These are phyloP conservation scores for Mycosphaerella arachidis DNA, from an alignment of 2,329 filamentous ascomycete species.

Conservation along the genomic window DNA sequence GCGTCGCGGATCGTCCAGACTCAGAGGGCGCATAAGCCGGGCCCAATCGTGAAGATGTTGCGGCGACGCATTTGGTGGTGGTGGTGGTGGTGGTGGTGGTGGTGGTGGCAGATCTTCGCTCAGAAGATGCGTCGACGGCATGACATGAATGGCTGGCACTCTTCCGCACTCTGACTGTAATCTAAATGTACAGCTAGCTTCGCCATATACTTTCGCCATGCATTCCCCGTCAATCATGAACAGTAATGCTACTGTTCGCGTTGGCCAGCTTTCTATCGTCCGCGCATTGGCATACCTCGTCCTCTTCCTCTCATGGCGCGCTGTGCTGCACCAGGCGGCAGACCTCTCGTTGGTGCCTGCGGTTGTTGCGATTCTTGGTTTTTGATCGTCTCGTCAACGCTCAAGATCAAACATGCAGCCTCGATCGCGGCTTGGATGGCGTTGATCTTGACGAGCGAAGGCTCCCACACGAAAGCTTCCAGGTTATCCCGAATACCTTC, in stretches of 20 bases:
- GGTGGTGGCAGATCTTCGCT: not conserved
- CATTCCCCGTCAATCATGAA: conserved; percentile 1
- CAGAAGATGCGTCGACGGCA: not conserved
- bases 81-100: not conserved
- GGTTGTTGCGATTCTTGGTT: conserved; percentile 90
- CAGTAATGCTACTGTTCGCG: conserved; percentile 3
- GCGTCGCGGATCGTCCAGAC: not conserved
- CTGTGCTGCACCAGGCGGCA: conserved; percentile 68
- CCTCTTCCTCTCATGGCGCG: conserved; percentile 80
- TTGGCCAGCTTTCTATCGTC: conserved; percentile 19
- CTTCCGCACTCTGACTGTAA: not conserved
- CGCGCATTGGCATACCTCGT: conserved; percentile 69
- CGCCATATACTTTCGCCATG: conserved; percentile 1
- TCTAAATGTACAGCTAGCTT: conserved; percentile 1
- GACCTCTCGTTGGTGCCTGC: conserved; percentile 69
- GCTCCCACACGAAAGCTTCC: conserved; percentile 96
- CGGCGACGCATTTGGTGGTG: not conserved
- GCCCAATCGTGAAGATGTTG: too few relatives aligned
- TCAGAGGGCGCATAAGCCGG: too few relatives aligned
- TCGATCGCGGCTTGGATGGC: conserved; percentile 94
- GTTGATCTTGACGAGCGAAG: conserved; percentile 91
- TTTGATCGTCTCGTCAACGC: conserved; percentile 95
- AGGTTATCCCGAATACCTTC: conserved; percentile 95
- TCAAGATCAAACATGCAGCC: conserved; percentile 88
- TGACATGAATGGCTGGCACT: not conserved